phyloP scores from a whole-genome alignment of 345 rosid species.

The Cochlearia excelsa region DNA sequence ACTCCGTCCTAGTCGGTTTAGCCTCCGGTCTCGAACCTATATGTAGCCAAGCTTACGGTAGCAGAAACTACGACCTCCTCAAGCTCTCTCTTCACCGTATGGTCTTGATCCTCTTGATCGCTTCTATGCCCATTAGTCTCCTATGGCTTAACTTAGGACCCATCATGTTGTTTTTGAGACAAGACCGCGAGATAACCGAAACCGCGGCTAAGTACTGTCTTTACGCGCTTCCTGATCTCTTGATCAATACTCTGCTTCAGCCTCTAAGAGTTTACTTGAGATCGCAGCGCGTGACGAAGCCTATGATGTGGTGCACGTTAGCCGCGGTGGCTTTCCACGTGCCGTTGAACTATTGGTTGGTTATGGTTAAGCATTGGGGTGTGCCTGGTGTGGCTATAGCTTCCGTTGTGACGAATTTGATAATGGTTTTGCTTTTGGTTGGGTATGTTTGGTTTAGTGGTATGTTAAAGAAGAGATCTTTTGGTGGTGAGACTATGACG shows the following conservation, averaged over 20 bases:
- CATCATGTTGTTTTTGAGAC: constrained; percentile 85
- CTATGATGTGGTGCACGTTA: constrained; percentile 91
- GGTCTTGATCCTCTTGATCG: constrained; percentile 74
- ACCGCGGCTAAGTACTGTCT: constrained; percentile 81
- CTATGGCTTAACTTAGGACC: constrained; percentile 79
- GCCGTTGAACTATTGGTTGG: constrained; percentile 70
- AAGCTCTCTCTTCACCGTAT: constrained; percentile 81
- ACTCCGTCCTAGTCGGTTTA: constrained; percentile 87
- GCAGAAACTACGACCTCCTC: constrained; percentile 87
- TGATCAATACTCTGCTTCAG: constrained; percentile 79
- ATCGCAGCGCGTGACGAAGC: constrained; percentile 88
- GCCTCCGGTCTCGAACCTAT: constrained; percentile 98
- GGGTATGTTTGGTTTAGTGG: constrained; percentile 72
- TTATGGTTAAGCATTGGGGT: constrained; percentile 57
- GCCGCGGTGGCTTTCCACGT: constrained; percentile 75
- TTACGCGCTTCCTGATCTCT: constrained; percentile 87
- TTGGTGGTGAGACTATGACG: constrained; percentile 29
- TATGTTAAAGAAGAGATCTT: constrained; percentile 50
- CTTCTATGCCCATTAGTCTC: constrained; percentile 73
- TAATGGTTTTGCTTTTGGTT: constrained; percentile 69
- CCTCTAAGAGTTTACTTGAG: constrained; percentile 84
- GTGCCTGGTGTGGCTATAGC: constrained; percentile 97
- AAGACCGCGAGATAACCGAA: constrained; percentile 72
- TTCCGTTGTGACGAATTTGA: constrained; percentile 82
- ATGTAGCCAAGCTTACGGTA: constrained; percentile 94